Evolutionary conservation across 2,329 filamentous ascomycete genomes (phyloP).

Genomic region (Ascomycota sp.): DNA sequence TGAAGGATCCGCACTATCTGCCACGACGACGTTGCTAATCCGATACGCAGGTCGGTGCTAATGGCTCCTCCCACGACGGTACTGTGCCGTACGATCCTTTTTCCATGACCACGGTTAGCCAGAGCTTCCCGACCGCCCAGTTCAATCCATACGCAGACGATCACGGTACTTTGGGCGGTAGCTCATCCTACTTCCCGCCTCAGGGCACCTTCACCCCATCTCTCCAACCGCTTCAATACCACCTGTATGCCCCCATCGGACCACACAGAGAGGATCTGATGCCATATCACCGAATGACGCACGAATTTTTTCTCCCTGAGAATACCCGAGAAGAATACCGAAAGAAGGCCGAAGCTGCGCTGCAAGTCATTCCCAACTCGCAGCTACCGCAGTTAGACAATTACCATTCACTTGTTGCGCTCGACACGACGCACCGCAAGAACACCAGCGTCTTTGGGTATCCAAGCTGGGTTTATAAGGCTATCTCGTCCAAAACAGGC

Average conservation of each 20-base stretch:
- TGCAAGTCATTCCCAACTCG: conserved; percentile 63
- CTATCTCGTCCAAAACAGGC: conserved; percentile 71
- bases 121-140: conserved; percentile 27
- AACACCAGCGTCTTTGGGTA: conserved; percentile 67
- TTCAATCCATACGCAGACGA: conserved; percentile 68
- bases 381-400: conserved; percentile 65
- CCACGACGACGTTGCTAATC: conserved; percentile 1
- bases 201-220: conserved; percentile 29
- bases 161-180: conserved; percentile 33
- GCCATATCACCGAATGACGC: conserved; percentile 67
- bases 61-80: conserved; percentile 27
- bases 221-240: conserved; percentile 60
- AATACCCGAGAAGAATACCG: conserved; percentile 74
- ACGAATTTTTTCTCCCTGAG: conserved; percentile 84
- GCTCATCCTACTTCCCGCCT: conserved; percentile 46
- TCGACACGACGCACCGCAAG: conserved; percentile 66
- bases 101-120: conserved; percentile 33
- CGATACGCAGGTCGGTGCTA: conserved; percentile 15
- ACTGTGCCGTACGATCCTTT: conserved; percentile 38
- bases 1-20: conserved; percentile 11
- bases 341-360: conserved; percentile 66
- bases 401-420: conserved; percentile 78
- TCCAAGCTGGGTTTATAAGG: conserved; percentile 89
- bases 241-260: conserved; percentile 76
- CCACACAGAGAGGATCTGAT: conserved; percentile 64